These are phyloP conservation scores for Phlebiopsis flavidoalba DNA, from an alignment of 768 basidiomycete genomes.

Conservation along the genomic window DNA sequence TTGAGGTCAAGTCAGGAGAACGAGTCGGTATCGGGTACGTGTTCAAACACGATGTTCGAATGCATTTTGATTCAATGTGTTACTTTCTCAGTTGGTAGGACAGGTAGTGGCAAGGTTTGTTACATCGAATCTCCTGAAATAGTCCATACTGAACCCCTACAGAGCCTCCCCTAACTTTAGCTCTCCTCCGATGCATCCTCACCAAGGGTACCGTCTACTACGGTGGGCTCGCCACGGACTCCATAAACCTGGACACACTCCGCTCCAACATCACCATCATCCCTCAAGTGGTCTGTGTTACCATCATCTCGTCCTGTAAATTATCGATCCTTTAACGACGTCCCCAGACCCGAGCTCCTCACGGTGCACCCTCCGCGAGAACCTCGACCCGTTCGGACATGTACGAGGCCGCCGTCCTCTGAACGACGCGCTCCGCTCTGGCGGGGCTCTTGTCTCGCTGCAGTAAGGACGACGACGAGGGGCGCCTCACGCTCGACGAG, in stretches of 20 bases:
- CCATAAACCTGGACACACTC: slow-evolving; percentile 48
- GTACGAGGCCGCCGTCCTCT: slow-evolving; percentile 47
- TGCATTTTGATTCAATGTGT: neutral
- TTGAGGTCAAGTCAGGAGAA: slow-evolving; percentile 50
- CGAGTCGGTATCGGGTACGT: slow-evolving; percentile 46
- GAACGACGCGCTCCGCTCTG: slow-evolving; percentile 44
- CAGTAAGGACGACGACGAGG: slow-evolving; percentile 35
- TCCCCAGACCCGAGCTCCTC: slow-evolving; percentile 41
- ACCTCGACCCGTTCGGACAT: slow-evolving; percentile 56
- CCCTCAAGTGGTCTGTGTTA: slow-evolving; percentile 44
- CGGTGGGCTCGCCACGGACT: slow-evolving; percentile 42
- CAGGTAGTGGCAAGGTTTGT: slow-evolving; percentile 48
- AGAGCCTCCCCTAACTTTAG: slow-evolving; percentile 46
- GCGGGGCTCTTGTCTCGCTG: slow-evolving; percentile 41
- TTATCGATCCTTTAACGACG: neutral
- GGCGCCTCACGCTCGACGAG: slow-evolving; percentile 40
- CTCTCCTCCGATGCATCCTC: slow-evolving; percentile 49
- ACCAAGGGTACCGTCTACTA: slow-evolving; percentile 49
- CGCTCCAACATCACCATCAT: slow-evolving; percentile 54
- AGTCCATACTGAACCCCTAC: neutral
- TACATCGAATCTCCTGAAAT: neutral
- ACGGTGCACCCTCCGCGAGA: slow-evolving; percentile 51
- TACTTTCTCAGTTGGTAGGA: slow-evolving; percentile 38
- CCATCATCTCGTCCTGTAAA: neutral
- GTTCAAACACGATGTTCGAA: neutral